Evolutionary conservation across 2,329 filamentous ascomycete genomes (phyloP).

Genomic region (Fusarium sp.): DNA sequence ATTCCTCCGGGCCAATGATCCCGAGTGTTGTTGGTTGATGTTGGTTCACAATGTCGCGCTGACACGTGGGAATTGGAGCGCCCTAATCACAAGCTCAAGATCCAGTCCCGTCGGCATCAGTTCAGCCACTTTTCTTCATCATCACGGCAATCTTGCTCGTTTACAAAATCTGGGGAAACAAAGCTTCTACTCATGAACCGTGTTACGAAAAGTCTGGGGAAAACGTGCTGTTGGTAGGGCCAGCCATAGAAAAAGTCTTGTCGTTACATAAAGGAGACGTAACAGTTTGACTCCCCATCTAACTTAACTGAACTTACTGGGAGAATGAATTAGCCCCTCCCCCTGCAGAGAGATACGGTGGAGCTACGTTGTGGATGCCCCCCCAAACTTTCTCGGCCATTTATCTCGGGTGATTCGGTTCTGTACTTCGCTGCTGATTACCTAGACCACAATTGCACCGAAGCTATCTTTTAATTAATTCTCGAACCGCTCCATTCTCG

Average conservation of each 20-base stretch:
- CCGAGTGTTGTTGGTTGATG: background rate
- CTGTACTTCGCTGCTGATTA: background rate
- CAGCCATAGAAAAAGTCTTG: conserved; percentile 36
- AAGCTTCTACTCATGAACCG: background rate
- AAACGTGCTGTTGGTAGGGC: conserved; percentile 20
- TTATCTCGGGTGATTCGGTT: background rate
- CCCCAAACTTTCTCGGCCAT: background rate
- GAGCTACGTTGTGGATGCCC: background rate
- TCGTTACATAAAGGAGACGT: conserved; percentile 41
- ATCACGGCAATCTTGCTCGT: background rate
- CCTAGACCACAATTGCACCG: background rate
- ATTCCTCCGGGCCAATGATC: background rate
- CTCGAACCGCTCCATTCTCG: background rate
- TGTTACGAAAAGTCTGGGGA: conserved; percentile 28
- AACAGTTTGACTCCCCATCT: conserved; percentile 38
- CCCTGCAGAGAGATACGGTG: background rate
- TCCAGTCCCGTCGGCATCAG: conserved; percentile 22
- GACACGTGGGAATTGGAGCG: conserved; percentile 22
- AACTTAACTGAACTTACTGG: too few species aligned
- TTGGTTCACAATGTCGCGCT: background rate
- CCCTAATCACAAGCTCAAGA: conserved; percentile 34
- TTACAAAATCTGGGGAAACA: conserved; percentile 27
- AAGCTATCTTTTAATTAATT: background rate
- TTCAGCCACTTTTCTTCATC: background rate
- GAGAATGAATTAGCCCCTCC: background rate